Conservation (phyloP, 2,329 filamentous ascomycete genomes). For the Aspergillus alliaceus region DNA sequence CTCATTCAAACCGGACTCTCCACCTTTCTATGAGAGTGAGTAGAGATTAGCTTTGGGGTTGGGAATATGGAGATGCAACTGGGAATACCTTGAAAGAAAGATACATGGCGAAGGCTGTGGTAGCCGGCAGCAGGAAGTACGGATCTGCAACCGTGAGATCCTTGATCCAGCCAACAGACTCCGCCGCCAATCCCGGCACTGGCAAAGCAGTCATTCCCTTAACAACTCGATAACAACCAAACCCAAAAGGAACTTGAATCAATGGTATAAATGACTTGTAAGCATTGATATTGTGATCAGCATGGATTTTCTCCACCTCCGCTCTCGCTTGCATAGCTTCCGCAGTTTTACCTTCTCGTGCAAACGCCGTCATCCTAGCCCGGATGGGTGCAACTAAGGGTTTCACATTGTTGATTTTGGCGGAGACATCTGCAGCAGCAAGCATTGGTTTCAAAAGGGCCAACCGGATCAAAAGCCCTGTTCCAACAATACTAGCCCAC, state of each 20-base stretch:
- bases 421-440: conserved; percentile 60
- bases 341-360: conserved; percentile 46
- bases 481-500: conserved; percentile 71
- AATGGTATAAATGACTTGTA: conserved; percentile 57
- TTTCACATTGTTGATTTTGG: conserved; percentile 62
- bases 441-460: conserved; percentile 67
- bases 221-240: conserved; percentile 76
- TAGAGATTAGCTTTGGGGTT: not conserved
- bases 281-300: conserved; percentile 55
- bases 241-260: conserved; percentile 69
- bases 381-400: conserved; percentile 58
- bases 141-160: conserved; percentile 79
- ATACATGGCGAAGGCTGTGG: conserved; percentile 59
- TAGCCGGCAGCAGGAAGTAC: conserved; percentile 69
- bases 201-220: conserved; percentile 74
- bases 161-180: conserved; percentile 73
- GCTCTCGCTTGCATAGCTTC: conserved; percentile 48
- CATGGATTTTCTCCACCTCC: conserved; percentile 54
- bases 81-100: conserved; percentile 58
- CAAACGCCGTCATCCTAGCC: conserved; percentile 52
- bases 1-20: conserved; percentile 36
- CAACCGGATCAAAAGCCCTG: conserved; percentile 65
- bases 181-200: conserved; percentile 73
- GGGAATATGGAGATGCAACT: not conserved
- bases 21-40: conserved; percentile 34